Percentiles rank a stretch among this genome's conserved stretches.
phyloP scores from a whole-genome alignment of 805 yeast genomes.

The Candida anglica region DNA sequence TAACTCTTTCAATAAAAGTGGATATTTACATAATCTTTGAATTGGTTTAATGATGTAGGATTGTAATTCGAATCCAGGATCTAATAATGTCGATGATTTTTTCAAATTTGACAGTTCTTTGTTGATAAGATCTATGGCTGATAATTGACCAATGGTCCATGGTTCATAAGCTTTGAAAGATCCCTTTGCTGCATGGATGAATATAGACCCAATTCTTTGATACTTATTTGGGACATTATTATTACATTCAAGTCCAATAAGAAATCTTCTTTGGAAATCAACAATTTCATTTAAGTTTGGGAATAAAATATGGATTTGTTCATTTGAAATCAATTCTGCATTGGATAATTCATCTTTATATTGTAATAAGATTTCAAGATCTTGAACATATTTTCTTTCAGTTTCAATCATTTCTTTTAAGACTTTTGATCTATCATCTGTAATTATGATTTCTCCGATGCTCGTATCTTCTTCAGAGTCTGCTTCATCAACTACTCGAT shows the following conservation, averaged over 20 bases:
- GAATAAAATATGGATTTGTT: constrained; percentile 74
- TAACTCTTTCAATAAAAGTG: constrained; percentile 73
- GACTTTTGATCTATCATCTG: constrained; percentile 69
- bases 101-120: constrained; percentile 56
- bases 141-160: constrained; percentile 87
- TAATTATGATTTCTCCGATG: constrained; percentile 24
- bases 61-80: constrained; percentile 85
- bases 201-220: constrained; percentile 86
- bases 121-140: constrained; percentile 77
- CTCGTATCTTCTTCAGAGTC: constrained; percentile 5
- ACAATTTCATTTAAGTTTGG: constrained; percentile 81
- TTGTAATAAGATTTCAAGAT: constrained; percentile 66
- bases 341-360: constrained; percentile 67
- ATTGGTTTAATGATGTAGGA: constrained; percentile 89
- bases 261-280: constrained; percentile 87
- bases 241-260: constrained; percentile 87
- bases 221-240: constrained; percentile 65
- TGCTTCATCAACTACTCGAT: constrained; percentile 39
- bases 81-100: constrained; percentile 57
- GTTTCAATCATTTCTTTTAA: constrained; percentile 82
- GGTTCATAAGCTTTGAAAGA: constrained; percentile 90
- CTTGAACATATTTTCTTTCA: constrained; percentile 90
- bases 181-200: constrained; percentile 72
- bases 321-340: constrained; percentile 68
- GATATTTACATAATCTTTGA: constrained; percentile 94